Conservation (phyloP, 192 early-diverging fungal species). For the Backusella australiensis region DNA sequence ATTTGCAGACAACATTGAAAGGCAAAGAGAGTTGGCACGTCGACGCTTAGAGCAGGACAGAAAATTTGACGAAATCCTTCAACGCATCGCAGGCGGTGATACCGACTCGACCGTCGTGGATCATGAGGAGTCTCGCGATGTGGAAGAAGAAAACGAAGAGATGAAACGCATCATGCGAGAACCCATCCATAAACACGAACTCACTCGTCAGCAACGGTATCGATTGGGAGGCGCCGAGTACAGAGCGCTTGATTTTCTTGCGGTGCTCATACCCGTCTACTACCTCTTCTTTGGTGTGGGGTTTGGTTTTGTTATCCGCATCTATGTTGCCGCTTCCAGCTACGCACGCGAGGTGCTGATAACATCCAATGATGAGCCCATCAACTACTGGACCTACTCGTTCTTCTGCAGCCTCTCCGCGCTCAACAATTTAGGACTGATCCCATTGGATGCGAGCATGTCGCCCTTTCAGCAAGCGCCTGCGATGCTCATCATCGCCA, state of each 20-base stretch:
- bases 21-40: conserved; percentile 27
- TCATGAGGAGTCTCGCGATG: not conserved
- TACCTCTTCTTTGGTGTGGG: conserved; percentile 21
- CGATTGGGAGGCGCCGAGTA: conserved; percentile 35
- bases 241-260: conserved; percentile 24
- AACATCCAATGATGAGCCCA: conserved; percentile 15
- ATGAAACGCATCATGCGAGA: conserved; percentile 26
- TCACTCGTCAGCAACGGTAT: conserved; percentile 30
- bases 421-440: conserved; percentile 31
- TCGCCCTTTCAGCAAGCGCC: conserved; percentile 29
- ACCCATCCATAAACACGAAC: conserved; percentile 29
- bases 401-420: conserved; percentile 26
- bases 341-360: conserved; percentile 25
- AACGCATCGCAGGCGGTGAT: not conserved
- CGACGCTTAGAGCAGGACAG: conserved; percentile 20
- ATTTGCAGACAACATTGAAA: conserved; percentile 33
- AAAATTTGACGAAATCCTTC: conserved; percentile 9
- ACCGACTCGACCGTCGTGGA: not conserved
- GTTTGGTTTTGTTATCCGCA: conserved; percentile 13
- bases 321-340: conserved; percentile 24
- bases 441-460: conserved; percentile 23
- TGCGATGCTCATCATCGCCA: conserved; percentile 12
- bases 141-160: conserved; percentile 5
- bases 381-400: conserved; percentile 29
- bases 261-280: conserved; percentile 22